phyloP scores from a whole-genome alignment of 257 asterid species.

The Solanum clarkiae region DNA sequence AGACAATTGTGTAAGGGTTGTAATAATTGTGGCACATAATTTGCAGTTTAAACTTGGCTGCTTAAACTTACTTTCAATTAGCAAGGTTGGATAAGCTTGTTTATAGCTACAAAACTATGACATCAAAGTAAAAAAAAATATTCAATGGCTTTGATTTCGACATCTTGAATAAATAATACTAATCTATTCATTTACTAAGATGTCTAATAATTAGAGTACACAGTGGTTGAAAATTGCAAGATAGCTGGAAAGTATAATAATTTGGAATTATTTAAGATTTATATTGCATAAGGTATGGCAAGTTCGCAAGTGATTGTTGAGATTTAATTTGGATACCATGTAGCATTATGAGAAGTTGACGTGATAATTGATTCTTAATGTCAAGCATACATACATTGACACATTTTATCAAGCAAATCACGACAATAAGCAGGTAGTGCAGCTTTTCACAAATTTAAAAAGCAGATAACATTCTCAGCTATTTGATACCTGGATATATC shows the following conservation, averaged over 20 bases:
- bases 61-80: not conserved
- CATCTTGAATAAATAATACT: not conserved
- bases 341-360: not conserved
- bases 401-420: not conserved
- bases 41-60: not conserved
- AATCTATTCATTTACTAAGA: not conserved
- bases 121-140: not conserved
- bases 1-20: not conserved
- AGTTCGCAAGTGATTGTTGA: not conserved
- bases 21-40: not conserved
- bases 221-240: not conserved
- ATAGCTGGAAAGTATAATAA: not conserved
- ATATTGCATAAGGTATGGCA: not conserved
- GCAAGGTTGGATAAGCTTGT: not conserved
- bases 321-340: not conserved
- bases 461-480: not conserved
- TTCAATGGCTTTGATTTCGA: not conserved
- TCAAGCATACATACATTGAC: not conserved
- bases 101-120: not conserved
- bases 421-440: not conserved
- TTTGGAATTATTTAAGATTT: not conserved
- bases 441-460: not conserved
- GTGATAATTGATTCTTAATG: not conserved
- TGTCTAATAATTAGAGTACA: not conserved
- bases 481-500: slow-evolving; percentile 23